phyloP scores from a whole-genome alignment of 2,329 filamentous ascomycete genomes.

The Ilyonectria destructans region DNA sequence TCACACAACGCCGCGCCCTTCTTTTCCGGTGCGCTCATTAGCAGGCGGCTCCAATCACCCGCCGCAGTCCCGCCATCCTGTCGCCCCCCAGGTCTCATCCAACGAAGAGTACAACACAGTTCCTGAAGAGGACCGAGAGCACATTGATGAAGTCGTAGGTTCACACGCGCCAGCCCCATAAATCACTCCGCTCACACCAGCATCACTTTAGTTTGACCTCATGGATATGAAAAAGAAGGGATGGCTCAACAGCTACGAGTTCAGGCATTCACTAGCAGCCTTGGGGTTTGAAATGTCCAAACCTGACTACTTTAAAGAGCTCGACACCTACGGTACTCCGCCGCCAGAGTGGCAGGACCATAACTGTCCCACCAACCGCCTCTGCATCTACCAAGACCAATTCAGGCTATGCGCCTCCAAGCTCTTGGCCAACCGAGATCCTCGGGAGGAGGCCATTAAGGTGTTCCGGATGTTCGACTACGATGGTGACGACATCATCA shows the following conservation, averaged over 20 bases:
- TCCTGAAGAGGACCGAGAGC: constrained; percentile 91
- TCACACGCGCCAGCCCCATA: background rate
- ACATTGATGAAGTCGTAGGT: constrained; percentile 93
- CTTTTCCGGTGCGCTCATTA: constrained; percentile 55
- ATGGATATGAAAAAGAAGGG: constrained; percentile 98
- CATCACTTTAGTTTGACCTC: constrained; percentile 80
- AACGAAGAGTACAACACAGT: constrained; percentile 65
- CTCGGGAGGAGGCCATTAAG: constrained; percentile 89
- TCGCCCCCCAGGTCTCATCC: constrained; percentile 54
- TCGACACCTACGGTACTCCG: constrained; percentile 85
- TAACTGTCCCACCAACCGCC: constrained; percentile 62
- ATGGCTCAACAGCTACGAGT: constrained; percentile 97
- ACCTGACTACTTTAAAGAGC: constrained; percentile 84
- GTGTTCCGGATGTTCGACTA: constrained; percentile 96
- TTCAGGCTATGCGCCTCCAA: constrained; percentile 82
- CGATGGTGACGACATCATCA: constrained; percentile 92
- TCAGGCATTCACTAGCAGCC: constrained; percentile 95
- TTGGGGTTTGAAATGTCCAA: constrained; percentile 95
- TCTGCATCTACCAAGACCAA: constrained; percentile 69
- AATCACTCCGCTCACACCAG: constrained; percentile 37
- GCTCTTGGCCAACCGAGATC: constrained; percentile 86
- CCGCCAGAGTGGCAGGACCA: constrained; percentile 71
- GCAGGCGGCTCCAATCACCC: constrained; percentile 52
- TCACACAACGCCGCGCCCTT: constrained; percentile 57
- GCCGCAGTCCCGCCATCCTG: constrained; percentile 53